phyloP scores from a whole-genome alignment of 2,329 filamentous ascomycete genomes.

The Alternaria incomplexa region DNA sequence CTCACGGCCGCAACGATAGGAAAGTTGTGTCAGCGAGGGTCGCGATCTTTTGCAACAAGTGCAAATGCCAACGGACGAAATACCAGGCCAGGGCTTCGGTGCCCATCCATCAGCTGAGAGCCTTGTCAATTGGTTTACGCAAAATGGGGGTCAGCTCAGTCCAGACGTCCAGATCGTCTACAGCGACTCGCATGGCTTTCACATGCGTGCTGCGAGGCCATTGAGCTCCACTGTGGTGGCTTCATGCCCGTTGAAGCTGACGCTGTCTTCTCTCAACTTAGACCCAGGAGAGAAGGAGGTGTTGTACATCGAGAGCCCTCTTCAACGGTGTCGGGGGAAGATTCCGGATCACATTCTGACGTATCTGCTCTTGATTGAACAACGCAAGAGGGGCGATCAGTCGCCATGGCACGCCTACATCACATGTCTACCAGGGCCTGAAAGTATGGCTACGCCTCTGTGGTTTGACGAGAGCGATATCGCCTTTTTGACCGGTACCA shows the following conservation, averaged over 20 bases:
- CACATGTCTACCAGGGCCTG: slow-evolving; percentile 37
- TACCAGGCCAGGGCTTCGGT: slow-evolving; percentile 3
- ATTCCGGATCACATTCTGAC: slow-evolving; percentile 43
- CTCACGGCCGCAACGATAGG: slow-evolving; percentile 5
- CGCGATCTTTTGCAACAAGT: background rate
- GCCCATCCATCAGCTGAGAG: slow-evolving; percentile 22
- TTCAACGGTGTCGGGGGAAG: slow-evolving; percentile 30
- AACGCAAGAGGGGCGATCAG: slow-evolving; percentile 28
- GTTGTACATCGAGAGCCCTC: slow-evolving; percentile 30
- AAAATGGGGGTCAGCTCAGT: slow-evolving; percentile 40
- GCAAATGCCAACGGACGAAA: slow-evolving; percentile 6
- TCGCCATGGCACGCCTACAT: slow-evolving; percentile 49
- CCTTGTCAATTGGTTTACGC: slow-evolving; percentile 40
- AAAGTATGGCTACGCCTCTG: slow-evolving; percentile 45
- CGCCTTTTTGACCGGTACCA: slow-evolving; percentile 44
- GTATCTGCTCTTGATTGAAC: slow-evolving; percentile 46
- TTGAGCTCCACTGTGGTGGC: slow-evolving; percentile 31
- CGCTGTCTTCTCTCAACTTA: slow-evolving; percentile 46
- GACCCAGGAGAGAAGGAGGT: slow-evolving; percentile 34
- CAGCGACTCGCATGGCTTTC: slow-evolving; percentile 35
- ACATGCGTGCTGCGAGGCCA: slow-evolving; percentile 34
- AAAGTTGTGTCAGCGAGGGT: slow-evolving; percentile 12
- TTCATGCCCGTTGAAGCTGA: slow-evolving; percentile 41
- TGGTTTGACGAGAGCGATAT: slow-evolving; percentile 47
- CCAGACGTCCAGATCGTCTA: slow-evolving; percentile 37